Evolutionary conservation across 1,284 basidiomycete species (phyloP).

Genomic region (Amylostereum chailletii): DNA sequence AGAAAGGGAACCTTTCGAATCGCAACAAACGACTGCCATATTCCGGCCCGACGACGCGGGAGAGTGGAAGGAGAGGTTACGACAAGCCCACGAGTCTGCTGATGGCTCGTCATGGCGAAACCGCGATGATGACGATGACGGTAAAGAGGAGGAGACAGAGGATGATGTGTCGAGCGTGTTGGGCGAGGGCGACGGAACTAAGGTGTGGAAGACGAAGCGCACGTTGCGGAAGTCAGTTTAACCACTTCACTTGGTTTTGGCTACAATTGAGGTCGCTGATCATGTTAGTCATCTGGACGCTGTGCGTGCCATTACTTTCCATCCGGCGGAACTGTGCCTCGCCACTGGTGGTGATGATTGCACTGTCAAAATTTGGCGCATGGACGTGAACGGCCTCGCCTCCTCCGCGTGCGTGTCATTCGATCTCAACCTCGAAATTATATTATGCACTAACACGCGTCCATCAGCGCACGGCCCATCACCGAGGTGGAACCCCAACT

Average conservation of each 20-base stretch:
- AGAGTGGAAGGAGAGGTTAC: constrained; percentile 75
- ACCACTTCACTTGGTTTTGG: constrained; percentile 12
- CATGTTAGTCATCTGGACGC: constrained; percentile 80
- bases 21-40: constrained; percentile 67
- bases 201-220: constrained; percentile 78
- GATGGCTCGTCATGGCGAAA: constrained; percentile 29
- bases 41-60: constrained; percentile 78
- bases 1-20: constrained; percentile 35
- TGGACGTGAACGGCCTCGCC: constrained; percentile 65
- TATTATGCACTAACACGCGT: constrained; percentile 8
- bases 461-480: constrained; percentile 45
- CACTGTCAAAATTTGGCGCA: constrained; percentile 93
- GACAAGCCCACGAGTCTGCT: constrained; percentile 49
- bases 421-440: background rate
- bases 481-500: constrained; percentile 86
- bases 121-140: constrained; percentile 50
- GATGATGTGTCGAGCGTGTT: constrained; percentile 53
- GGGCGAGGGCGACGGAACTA: constrained; percentile 58
- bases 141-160: constrained; percentile 31
- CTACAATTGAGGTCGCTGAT: constrained; percentile 14
- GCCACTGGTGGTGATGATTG: constrained; percentile 92
- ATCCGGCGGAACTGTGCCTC: constrained; percentile 74
- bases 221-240: constrained; percentile 79
- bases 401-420: constrained; percentile 54
- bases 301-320: constrained; percentile 84